Conservation (phyloP, 305 asterid species). For the Solanum hybrid region DNA sequence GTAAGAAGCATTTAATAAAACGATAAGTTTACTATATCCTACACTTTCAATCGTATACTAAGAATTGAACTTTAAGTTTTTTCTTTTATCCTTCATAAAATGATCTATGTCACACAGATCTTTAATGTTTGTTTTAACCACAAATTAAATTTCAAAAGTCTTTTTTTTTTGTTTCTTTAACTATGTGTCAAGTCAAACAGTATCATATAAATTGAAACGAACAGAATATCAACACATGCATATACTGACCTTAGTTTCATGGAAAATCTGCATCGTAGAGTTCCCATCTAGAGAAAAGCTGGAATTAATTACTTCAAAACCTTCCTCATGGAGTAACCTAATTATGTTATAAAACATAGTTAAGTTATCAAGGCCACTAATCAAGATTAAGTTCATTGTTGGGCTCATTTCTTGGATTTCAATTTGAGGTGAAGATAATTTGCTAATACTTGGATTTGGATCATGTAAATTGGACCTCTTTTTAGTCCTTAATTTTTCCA, state of each 20-base stretch:
- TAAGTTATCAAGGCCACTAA: conserved; percentile 20
- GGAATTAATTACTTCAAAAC: conserved; percentile 30
- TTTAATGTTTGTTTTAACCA: background rate
- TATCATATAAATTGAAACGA: background rate
- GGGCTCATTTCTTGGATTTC: conserved; percentile 47
- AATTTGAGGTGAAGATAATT: background rate
- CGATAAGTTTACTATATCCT: background rate
- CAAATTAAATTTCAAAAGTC: background rate
- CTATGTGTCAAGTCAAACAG: background rate
- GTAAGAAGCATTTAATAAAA: background rate
- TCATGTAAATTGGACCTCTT: conserved; percentile 11
- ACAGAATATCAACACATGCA: background rate
- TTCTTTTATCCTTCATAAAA: background rate
- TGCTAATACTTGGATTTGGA: background rate
- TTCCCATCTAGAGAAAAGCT: conserved; percentile 30
- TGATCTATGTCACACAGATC: background rate
- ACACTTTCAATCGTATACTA: background rate
- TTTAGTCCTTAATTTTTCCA: conserved; percentile 13
- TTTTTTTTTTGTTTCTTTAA: background rate
- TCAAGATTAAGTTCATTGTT: conserved; percentile 21
- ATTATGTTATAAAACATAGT: conserved; percentile 27
- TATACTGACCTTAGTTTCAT: conserved; percentile 20
- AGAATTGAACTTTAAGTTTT: background rate
- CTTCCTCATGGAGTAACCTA: conserved; percentile 20
- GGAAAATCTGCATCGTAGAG: conserved; percentile 28